Evolutionary conservation across 2,329 filamentous ascomycete genomes (phyloP), one percentile per base, ranked within the genome.

Genomic region (Penicillium sp.): DNA sequence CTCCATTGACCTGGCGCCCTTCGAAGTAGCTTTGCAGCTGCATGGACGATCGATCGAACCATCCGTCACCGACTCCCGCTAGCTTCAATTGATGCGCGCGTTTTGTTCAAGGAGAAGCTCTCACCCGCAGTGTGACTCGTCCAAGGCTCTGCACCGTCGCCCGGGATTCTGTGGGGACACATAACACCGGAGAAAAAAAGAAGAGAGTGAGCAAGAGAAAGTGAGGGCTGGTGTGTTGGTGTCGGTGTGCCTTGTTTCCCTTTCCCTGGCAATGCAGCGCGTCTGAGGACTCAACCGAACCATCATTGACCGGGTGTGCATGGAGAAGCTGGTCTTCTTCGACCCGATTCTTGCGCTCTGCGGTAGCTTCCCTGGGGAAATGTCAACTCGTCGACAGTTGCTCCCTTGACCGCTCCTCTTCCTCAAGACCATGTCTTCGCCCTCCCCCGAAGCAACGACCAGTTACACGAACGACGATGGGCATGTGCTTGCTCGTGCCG

Each of bases 401-500:
- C 48, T 42, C 41, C 46, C 49, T 52, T 50, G 39, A 47, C 42
- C 38, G 48, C 39, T 40, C 47, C 35, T 47, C 38, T n/a, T n/a
- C 30, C 46, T 41, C 33, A 45, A 43, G 55, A 65, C 49, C 51
- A 67, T 67, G 65, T 58, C 64, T 55, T 51, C 53, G 46, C 51
- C 54, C 38, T 49, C 52, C 18, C 35, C 50, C 33, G 55, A 59
- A 27, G 41, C 33, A 6, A 36, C 45, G 21, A 43, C 46, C 33
- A 50, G 38, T 28, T 53, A 59, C 40, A 42, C 41, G 17, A 51
- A 44, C 30, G 56, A 58, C 46, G 60, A 59, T 29, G 53, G 53
- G 33, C 44, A 45, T 34, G 37, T 57, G 26, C 50, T 81, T 19
- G 71, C 73, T 18, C 72, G 77, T 41, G 73, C 78, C 33, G 78